A percentile compares a stretch with the other conserved stretches of the same genome.
phyloP scores from a whole-genome alignment of 2,329 filamentous ascomycete genomes.

The Xylaria sp. region DNA sequence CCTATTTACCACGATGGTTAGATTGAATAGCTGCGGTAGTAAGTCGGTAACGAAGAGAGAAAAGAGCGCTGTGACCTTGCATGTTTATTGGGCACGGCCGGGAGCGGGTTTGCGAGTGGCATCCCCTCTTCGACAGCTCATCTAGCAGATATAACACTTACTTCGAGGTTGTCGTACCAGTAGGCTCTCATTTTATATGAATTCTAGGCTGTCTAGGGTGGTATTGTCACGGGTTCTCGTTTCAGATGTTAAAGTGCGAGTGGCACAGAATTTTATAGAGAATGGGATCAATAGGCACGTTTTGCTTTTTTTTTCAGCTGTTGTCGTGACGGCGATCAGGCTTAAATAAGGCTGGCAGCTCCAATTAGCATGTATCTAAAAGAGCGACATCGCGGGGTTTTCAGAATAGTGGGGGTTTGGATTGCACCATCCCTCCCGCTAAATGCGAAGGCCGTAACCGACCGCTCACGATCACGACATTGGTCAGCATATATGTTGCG shows the following conservation, averaged over 20 bases:
- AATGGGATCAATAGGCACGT: neutral
- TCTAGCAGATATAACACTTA: conserved; percentile 11
- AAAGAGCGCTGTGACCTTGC: neutral
- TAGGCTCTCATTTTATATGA: conserved; percentile 60
- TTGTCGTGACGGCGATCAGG: neutral
- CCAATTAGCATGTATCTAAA: conserved; percentile 11
- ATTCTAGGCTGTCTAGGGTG: neutral
- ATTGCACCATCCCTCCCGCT: conserved; percentile 22
- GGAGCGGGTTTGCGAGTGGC: conserved; percentile 3
- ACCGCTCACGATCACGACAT: conserved; percentile 2
- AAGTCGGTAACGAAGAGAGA: neutral
- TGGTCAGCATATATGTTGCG: conserved; percentile 15
- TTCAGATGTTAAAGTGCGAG: neutral
- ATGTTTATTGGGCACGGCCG: neutral
- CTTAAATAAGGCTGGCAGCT: neutral
- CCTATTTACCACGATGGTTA: conserved; percentile 55
- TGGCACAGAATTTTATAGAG: neutral
- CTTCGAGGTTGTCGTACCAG: conserved; percentile 56
- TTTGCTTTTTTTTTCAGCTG: neutral
- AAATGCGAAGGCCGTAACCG: neutral
- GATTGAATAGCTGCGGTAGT: neutral
- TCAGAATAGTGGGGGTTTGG: conserved; percentile 32
- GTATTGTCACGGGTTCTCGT: neutral
- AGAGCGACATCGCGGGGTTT: conserved; percentile 36
- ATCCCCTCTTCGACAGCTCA: neutral